These are phyloP conservation scores for Elsinoe batatas DNA, from an alignment of 2,329 filamentous ascomycete genomes.

Conservation along the genomic window DNA sequence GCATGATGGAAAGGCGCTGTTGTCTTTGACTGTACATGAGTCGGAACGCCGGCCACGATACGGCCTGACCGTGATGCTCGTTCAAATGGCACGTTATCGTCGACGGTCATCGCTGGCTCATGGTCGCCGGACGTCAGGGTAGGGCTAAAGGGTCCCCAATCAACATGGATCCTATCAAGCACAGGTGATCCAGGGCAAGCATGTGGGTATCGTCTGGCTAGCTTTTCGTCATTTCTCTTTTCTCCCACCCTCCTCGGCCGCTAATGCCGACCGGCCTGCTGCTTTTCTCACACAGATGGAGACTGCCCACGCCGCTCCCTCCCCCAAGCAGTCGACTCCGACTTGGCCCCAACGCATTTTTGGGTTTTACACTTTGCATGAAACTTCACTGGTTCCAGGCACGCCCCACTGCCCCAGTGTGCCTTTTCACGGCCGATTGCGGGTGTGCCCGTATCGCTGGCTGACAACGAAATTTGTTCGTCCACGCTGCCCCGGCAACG, in stretches of 20 bases:
- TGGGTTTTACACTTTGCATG: neutral
- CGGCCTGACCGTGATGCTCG: neutral
- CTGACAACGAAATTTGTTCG: constrained; percentile 13
- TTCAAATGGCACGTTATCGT: too few species aligned
- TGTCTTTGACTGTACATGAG: neutral
- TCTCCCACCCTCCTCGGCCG: neutral
- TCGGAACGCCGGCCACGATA: neutral
- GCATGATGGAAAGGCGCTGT: constrained; percentile 1
- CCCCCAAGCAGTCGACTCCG: neutral
- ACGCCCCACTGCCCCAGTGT: constrained; percentile 2
- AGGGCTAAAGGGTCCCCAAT: constrained; percentile 1
- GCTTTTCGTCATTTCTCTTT: constrained; percentile 9
- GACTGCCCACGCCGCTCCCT: neutral
- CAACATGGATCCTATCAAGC: constrained; percentile 7
- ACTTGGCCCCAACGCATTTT: constrained; percentile 7
- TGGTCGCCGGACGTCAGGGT: neutral
- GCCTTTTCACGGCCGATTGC: neutral
- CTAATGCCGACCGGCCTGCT: constrained; percentile 6
- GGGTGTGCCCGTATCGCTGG: constrained; percentile 11
- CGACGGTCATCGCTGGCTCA: too few species aligned
- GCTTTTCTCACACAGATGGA: neutral
- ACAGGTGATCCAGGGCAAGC: constrained; percentile 7
- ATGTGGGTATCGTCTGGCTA: constrained; percentile 4
- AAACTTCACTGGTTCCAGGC: constrained; percentile 8
- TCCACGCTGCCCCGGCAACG: constrained; percentile 12